phyloP scores from a whole-genome alignment of 2,329 filamentous ascomycete species.

The Phyllosticta capitalensis region DNA sequence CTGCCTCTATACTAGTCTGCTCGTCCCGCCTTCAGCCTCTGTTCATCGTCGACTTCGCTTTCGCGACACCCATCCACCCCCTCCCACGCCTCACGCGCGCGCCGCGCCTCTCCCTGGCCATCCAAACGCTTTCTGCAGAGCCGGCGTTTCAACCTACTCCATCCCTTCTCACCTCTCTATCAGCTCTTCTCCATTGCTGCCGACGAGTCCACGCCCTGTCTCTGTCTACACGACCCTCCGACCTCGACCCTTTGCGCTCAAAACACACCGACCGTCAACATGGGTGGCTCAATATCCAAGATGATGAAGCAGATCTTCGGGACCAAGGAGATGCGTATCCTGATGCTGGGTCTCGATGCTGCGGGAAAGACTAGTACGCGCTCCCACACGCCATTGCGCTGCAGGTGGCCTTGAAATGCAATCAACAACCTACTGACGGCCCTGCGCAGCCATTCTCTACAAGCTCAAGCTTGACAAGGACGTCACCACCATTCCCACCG shows the following conservation, averaged over 20 bases:
- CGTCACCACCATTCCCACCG: constrained; percentile 97
- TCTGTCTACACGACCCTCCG: neutral
- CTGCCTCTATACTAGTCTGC: constrained; percentile 3
- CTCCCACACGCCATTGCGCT: neutral
- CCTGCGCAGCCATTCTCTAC: constrained; percentile 69
- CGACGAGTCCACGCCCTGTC: neutral
- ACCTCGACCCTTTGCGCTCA: neutral
- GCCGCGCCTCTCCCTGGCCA: constrained; percentile 7
- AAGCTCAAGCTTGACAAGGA: constrained; percentile 99
- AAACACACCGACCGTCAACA: constrained; percentile 42
- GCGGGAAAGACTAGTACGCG: constrained; percentile 81
- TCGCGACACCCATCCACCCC: neutral
- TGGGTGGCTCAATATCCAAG: constrained; percentile 87
- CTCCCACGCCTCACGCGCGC: constrained; percentile 1
- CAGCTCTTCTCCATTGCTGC: neutral
- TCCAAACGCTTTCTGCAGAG: constrained; percentile 2
- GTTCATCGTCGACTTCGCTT: neutral
- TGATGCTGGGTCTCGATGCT: constrained; percentile 96
- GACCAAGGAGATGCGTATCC: constrained; percentile 94
- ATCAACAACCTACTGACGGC: neutral
- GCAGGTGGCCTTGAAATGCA: neutral
- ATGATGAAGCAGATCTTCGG: constrained; percentile 99
- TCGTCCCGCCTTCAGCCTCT: neutral
- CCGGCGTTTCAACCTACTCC: constrained; percentile 9
- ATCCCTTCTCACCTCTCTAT: neutral